Evolutionary conservation across 2,329 filamentous ascomycete species (phyloP), one percentile per base, ranked within the genome.

Genomic region (Colletotrichum abscissum): DNA sequence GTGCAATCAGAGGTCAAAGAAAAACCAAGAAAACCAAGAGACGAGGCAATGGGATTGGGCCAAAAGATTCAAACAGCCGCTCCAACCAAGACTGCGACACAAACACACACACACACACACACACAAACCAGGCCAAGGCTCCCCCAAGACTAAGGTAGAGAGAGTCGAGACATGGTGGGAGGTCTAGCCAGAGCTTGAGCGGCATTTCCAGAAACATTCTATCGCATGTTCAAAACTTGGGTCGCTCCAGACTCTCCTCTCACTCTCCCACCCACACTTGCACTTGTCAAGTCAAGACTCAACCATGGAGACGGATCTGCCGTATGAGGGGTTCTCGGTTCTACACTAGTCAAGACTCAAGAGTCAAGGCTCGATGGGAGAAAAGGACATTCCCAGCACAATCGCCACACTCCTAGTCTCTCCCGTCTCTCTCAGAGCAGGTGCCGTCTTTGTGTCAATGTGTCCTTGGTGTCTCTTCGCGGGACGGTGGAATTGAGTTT

Each of bases 151-250:
- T 30, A 30, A 30, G 28, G 28, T 30, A 30, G 26, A 24, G 24
- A 28, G 9, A 12, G 33, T 4, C 33, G 33, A 35, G 33, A 19
- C 46, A 56, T 22, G 16, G 24, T 22, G 6, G 11, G n/a, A 67
- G 24, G 42, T 63, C 42, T 35, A 35, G 33, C 33, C 42, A 49
- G 11, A 56, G 69, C 54, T 49, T 38, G 28, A 42, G 49, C 49
- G 42, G 35, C 30, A 42, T 57, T 69, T 69, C 69, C 58, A 72
- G 69, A 72, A 72, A 72, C 69, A 59, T 72, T 69, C 58, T 59
- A 38, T 54, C 58, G 24, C 42, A 26, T 35, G 56, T 42, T 19
- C 38, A 42, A 19, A 42, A 42, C 38, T 19, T 19, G 33, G 33
- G 11, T 11, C 33, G n/a, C 49, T 46, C 22, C 28, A 24, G 56